Evolutionary conservation across 192 early-diverging fungal genomes (phyloP).

Genomic region (Coemansia sp.): DNA sequence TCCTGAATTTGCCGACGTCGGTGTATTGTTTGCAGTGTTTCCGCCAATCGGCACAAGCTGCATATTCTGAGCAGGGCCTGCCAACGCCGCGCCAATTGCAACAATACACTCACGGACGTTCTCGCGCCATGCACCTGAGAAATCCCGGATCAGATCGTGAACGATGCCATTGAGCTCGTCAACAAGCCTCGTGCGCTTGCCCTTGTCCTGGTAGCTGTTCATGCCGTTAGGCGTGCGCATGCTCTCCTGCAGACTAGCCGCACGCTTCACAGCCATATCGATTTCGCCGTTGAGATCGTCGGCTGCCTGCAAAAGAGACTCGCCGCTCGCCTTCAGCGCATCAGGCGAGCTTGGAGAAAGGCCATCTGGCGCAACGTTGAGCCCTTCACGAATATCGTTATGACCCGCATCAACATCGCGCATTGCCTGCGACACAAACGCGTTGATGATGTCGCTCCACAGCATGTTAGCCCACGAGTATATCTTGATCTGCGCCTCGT

Average conservation of each 20-base stretch:
- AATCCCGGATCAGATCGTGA: slow-evolving; percentile 18
- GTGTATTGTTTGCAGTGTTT: background rate
- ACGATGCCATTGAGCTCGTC: slow-evolving; percentile 24
- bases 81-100: slow-evolving; percentile 6
- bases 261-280: slow-evolving; percentile 17
- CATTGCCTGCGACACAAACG: slow-evolving; percentile 4
- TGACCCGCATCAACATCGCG: background rate
- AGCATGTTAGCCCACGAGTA: slow-evolving; percentile 26
- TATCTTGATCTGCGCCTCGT: slow-evolving; percentile 35
- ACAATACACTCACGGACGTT: slow-evolving; percentile 25
- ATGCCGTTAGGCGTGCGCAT: background rate
- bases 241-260: slow-evolving; percentile 7
- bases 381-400: background rate
- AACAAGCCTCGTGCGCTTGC: slow-evolving; percentile 17
- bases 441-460: slow-evolving; percentile 29
- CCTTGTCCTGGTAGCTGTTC: background rate
- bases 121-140: slow-evolving; percentile 31
- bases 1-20: slow-evolving; percentile 7
- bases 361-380: background rate
- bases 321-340: slow-evolving; percentile 1
- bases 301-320: slow-evolving; percentile 18
- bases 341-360: background rate
- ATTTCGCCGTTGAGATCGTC: slow-evolving; percentile 30
- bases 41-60: slow-evolving; percentile 4
- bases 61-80: background rate